These are phyloP conservation scores for Trametes pubescens DNA, from an alignment of 1,284 basidiomycete species.

Conservation along the genomic window DNA sequence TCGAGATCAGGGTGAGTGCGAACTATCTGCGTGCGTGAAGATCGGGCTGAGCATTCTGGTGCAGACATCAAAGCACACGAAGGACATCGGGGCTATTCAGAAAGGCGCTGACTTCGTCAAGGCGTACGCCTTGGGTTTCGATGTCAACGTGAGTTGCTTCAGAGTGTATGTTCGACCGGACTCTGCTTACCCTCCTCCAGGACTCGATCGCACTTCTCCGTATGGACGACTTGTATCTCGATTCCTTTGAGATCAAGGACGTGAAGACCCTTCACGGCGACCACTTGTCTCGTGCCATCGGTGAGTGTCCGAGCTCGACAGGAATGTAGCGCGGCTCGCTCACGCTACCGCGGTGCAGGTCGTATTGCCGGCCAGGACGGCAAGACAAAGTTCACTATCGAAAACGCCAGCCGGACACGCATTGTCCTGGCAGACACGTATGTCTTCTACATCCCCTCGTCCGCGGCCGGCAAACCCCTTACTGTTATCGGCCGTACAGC, in stretches of 20 bases:
- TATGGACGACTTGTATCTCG: conserved; percentile 96
- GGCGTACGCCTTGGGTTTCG: conserved; percentile 94
- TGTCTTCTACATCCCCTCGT: conserved; percentile 43
- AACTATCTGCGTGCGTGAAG: conserved; percentile 8
- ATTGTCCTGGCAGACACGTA: conserved; percentile 97
- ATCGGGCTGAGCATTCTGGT: conserved; percentile 9
- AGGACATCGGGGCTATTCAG: conserved; percentile 90
- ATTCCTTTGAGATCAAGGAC: conserved; percentile 99
- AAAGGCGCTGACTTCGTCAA: conserved; percentile 99
- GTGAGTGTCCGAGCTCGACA: conserved; percentile 48
- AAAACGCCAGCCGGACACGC: conserved; percentile 95
- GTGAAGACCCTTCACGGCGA: conserved; percentile 98
- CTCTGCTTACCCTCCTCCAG: conserved; percentile 50
- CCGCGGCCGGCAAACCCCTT: conserved; percentile 7
- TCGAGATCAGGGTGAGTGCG: conserved; percentile 87
- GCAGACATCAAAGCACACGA: conserved; percentile 95
- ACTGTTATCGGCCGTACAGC: conserved; percentile 47
- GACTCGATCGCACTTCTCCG: conserved; percentile 95
- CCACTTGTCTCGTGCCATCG: conserved; percentile 95
- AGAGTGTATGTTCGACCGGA: conserved; percentile 4
- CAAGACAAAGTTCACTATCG: conserved; percentile 98
- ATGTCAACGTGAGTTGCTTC: conserved; percentile 77
- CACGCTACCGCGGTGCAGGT: conserved; percentile 51
- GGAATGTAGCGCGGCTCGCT: not conserved
- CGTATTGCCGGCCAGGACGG: conserved; percentile 98